Evolutionary conservation across 345 rosid species (phyloP).

Genomic region (Brassica juncea): DNA sequence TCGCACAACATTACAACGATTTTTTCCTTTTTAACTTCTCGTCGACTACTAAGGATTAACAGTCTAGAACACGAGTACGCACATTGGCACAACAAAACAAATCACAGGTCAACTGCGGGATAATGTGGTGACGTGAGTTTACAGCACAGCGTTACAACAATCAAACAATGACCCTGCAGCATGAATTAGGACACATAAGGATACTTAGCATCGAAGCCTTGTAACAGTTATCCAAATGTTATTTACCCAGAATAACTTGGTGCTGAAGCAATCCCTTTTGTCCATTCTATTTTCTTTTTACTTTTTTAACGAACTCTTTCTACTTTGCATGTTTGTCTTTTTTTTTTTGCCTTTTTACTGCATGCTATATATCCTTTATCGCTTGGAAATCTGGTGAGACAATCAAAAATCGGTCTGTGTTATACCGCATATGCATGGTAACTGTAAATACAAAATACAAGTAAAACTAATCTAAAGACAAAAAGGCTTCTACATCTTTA

Average conservation of each 20-base stretch:
- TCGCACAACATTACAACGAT: no score
- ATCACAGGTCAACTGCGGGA: slow-evolving; percentile 1
- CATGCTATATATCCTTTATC: not conserved
- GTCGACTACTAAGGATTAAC: not conserved
- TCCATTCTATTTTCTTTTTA: slow-evolving; percentile 23
- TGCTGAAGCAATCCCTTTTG: slow-evolving; percentile 33
- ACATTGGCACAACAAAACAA: not conserved
- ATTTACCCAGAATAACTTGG: slow-evolving; percentile 32
- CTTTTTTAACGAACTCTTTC: slow-evolving; percentile 14
- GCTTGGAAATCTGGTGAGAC: not conserved
- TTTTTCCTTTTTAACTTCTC: not conserved
- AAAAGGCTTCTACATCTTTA: not conserved
- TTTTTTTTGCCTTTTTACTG: not conserved
- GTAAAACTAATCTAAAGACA: not conserved
- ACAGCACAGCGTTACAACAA: not conserved
- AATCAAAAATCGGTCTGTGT: not conserved
- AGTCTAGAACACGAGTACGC: not conserved
- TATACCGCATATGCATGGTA: not conserved
- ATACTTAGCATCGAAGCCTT: slow-evolving; percentile 36
- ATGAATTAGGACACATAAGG: not conserved
- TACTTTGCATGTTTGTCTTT: not conserved
- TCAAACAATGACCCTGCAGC: slow-evolving; percentile 2
- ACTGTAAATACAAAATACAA: not conserved
- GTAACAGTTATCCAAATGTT: slow-evolving; percentile 3
- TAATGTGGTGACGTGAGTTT: not conserved